Evolutionary conservation across 768 basidiomycete species (phyloP).

Genomic region (Fomitopsis serialis): DNA sequence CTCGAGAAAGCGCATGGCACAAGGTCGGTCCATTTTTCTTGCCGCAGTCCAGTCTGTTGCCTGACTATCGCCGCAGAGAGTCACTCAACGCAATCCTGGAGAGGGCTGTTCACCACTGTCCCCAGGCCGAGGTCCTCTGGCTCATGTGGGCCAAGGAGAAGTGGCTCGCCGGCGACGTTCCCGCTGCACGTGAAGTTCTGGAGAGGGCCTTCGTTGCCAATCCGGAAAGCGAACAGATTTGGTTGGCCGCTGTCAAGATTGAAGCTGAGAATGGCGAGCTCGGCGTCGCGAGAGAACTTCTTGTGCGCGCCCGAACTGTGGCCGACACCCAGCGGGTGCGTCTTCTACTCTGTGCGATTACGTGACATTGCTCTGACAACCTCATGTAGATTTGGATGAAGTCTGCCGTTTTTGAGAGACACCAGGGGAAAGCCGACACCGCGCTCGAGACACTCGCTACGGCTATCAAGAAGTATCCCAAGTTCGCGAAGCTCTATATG

Average conservation of each 20-base stretch:
- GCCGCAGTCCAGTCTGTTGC: neutral
- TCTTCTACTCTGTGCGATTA: conserved; percentile 3
- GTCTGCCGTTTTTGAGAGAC: conserved; percentile 90
- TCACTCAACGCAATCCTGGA: conserved; percentile 76
- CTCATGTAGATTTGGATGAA: conserved; percentile 94
- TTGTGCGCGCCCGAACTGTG: conserved; percentile 84
- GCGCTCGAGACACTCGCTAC: conserved; percentile 72
- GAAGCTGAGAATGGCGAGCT: conserved; percentile 95
- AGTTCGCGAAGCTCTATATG: conserved; percentile 93
- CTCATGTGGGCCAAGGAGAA: conserved; percentile 98
- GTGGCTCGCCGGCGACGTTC: conserved; percentile 86
- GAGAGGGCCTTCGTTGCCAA: conserved; percentile 91
- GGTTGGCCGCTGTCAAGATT: conserved; percentile 95
- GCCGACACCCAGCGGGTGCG: conserved; percentile 88
- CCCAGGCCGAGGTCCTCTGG: conserved; percentile 95
- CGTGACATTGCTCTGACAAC: neutral
- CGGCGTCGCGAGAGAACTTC: conserved; percentile 77
- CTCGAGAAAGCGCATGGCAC: conserved; percentile 90
- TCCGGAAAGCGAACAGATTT: conserved; percentile 95
- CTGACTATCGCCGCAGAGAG: conserved; percentile 40
- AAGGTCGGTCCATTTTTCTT: conserved; percentile 33
- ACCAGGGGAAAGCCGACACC: conserved; percentile 68
- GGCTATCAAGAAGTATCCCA: conserved; percentile 81
- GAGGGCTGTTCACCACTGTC: conserved; percentile 85
- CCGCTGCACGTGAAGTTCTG: conserved; percentile 85